These are phyloP conservation scores for Mucor sp. DNA, from an alignment of 371 early-diverging fungal genomes.

Conservation along the genomic window DNA sequence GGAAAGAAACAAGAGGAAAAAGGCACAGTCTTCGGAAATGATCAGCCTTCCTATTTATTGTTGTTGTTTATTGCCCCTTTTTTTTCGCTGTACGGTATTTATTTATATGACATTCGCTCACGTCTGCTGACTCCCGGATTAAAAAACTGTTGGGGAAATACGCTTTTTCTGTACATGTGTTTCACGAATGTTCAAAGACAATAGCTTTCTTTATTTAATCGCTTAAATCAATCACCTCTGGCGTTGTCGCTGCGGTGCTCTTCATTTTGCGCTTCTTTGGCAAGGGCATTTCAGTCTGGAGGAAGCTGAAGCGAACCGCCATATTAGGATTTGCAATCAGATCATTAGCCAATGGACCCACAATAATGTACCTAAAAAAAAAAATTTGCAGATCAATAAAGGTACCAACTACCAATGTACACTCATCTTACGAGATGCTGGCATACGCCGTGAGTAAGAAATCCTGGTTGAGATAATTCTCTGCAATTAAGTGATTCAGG, in stretches of 20 bases:
- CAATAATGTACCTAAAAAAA: conserved; percentile 15
- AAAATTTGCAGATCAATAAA: not conserved
- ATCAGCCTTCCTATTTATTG: not conserved
- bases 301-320: conserved; percentile 2
- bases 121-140: conserved; percentile 14
- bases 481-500: conserved; percentile 9
- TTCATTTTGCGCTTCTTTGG: conserved; percentile 2
- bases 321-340: not conserved
- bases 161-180: not conserved
- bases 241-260: no score
- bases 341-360: conserved; percentile 6
- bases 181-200: not conserved
- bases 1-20: conserved; percentile 6
- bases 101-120: not conserved
- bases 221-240: not conserved
- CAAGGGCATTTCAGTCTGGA: not conserved
- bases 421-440: conserved; percentile 23
- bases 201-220: not conserved
- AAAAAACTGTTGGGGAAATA: conserved; percentile 13
- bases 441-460: conserved; percentile 22
- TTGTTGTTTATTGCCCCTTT: not conserved
- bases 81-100: not conserved
- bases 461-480: conserved; percentile 19
- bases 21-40: not conserved
- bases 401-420: not conserved